Base-by-base conservation (phyloP, 352 stramenopile species). In the Elongisporangium senticosum region DNA sequence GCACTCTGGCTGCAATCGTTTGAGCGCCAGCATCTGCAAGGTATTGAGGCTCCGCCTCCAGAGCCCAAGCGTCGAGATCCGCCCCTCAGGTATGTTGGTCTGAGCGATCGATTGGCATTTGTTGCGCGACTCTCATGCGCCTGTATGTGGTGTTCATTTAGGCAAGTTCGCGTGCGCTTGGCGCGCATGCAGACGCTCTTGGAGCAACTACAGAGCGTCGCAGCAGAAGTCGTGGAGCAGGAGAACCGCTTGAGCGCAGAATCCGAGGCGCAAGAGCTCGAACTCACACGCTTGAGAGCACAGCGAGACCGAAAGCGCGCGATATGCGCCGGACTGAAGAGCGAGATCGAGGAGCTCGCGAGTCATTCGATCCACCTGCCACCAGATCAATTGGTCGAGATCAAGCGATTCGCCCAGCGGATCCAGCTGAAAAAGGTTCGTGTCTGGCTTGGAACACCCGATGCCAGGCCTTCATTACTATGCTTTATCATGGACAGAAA, bases 371-470 rank as follows among this genome's bases (percentile, higher is more conserved):
- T 64, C 10, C 33, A 70, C 11, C 62, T 75, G 4, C 24, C 68
- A 1, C 51, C 37, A 24, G 40, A 65, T 15, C 49, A 72, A 26
- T 21, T 70, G 5, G 47, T 33, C 26, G 49, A 62, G 39, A 62
- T 72, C 17, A 59, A 62, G 24, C 40, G 37, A 0, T 75, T 70
- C 66, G 58, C 68, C 23, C 22, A 26, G 10, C 51, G 59, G 14
- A 58, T 75, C 15, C 55, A 69, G 15, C 72, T 68, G 56, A 75
- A 75, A 50, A 72, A 75, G 64, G 68, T 72, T 17, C 33, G 33
- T 43, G 28, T 3, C 3, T 7, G 3, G 3, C 24, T 13, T 39
- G 5, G 28, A 39, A 13, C 7, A 39, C 13, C 8, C 2, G 28
- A 39, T 13, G 28, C 28, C 28, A 39, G 7, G 24, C 7, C 24